Conservation (phyloP, 306 rosid genomes). For the Sindora glabra region DNA sequence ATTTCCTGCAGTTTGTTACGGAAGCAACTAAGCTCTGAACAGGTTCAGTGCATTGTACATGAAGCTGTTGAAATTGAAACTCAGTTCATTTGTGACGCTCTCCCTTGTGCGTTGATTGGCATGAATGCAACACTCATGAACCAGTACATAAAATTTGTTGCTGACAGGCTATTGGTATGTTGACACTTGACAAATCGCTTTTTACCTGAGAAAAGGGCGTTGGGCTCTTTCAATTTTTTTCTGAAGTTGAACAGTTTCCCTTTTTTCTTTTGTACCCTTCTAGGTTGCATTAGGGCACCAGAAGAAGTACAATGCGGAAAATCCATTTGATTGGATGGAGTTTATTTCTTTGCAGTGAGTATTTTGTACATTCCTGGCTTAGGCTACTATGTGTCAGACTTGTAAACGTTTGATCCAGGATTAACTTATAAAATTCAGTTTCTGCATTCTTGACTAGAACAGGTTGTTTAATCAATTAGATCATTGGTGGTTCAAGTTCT, state of each 20-base stretch:
- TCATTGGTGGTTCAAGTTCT: neutral
- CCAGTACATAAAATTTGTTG: constrained; percentile 85
- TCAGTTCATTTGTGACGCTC: constrained; percentile 76
- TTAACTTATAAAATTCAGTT: neutral
- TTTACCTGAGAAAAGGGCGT: neutral
- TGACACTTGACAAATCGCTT: neutral
- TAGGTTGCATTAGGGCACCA: constrained; percentile 65
- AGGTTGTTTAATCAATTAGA: neutral
- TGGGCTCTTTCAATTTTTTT: neutral
- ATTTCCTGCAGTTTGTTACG: constrained; percentile 48
- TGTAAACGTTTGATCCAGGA: neutral
- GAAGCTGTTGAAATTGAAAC: constrained; percentile 82
- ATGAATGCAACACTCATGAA: constrained; percentile 87
- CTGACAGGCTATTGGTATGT: constrained; percentile 86
- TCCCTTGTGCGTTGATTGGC: constrained; percentile 89
- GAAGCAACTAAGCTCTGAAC: constrained; percentile 42
- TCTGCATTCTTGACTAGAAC: neutral
- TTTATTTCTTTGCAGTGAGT: constrained; percentile 90
- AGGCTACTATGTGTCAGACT: neutral
- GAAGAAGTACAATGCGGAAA: constrained; percentile 64
- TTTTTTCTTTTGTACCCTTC: constrained; percentile 3
- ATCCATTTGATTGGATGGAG: constrained; percentile 97
- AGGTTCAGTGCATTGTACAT: constrained; percentile 37
- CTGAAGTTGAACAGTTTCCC: neutral
- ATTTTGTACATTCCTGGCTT: neutral